Conservation (phyloP, 208 protist genomes). For the Leishmania major region DNA sequence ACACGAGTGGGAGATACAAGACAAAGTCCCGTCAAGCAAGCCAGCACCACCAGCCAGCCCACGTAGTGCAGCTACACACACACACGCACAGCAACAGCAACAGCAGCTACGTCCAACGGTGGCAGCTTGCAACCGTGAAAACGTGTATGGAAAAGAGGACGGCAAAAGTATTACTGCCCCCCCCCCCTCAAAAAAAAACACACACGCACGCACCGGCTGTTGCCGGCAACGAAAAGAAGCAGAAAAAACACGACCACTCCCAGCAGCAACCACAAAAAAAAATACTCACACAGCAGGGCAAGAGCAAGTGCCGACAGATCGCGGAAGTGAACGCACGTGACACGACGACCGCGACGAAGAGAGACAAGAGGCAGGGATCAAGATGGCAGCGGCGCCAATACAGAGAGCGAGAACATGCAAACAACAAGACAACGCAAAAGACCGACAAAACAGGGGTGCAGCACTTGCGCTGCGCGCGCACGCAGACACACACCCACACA, state of each 20-base stretch:
- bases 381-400: neutral
- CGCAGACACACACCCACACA: neutral
- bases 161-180: neutral
- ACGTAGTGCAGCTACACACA: neutral
- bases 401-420: neutral
- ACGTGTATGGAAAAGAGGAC: neutral
- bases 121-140: slow-evolving; percentile 4
- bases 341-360: neutral
- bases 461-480: neutral
- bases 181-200: neutral
- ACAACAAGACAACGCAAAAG: too few species aligned
- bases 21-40: too few species aligned
- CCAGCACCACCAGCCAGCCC: too few species aligned
- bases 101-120: neutral
- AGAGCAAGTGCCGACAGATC: neutral
- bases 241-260: neutral
- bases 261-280: neutral
- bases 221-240: too few species aligned
- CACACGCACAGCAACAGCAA: neutral
- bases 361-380: neutral
- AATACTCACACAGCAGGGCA: neutral
- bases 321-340: neutral
- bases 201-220: too few species aligned
- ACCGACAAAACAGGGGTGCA: too few species aligned
- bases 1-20: too few species aligned